A percentile compares a stretch with the other conserved stretches of the same genome.
Conservation (phyloP, 257 asterid species). For the Capsicum rhomboideum region DNA sequence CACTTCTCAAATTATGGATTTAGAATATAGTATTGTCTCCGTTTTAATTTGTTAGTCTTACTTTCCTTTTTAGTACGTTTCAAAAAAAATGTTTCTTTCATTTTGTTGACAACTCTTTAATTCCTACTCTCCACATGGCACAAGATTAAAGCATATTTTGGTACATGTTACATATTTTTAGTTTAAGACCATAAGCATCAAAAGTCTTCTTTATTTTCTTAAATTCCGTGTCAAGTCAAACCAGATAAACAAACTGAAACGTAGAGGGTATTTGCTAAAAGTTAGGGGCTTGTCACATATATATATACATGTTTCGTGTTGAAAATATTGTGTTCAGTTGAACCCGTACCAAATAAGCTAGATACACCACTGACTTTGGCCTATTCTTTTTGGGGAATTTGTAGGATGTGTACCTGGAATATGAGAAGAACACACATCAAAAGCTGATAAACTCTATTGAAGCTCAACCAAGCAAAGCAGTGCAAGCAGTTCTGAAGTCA, state of each 20-base stretch:
- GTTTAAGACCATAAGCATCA: too few relatives aligned
- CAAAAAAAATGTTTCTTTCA: too few relatives aligned
- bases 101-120: too few relatives aligned
- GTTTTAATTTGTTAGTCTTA: too few relatives aligned
- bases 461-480: conserved; percentile 27
- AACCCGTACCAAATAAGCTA: neutral
- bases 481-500: conserved; percentile 30
- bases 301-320: neutral
- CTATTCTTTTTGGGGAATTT: neutral
- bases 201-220: too few relatives aligned
- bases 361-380: too few relatives aligned
- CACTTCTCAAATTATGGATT: neutral
- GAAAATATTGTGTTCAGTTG: neutral
- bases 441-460: conserved; percentile 17
- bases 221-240: too few relatives aligned
- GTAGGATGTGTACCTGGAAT: conserved; percentile 27
- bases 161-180: too few relatives aligned
- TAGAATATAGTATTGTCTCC: neutral
- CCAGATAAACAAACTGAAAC: too few relatives aligned
- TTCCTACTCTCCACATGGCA: too few relatives aligned
- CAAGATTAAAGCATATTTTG: too few relatives aligned
- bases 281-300: neutral
- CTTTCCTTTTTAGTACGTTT: too few relatives aligned
- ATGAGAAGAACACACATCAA: conserved; percentile 25
- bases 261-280: neutral